Conservation (phyloP, 139 green algal genomes). For the Nannochloris sp. region DNA sequence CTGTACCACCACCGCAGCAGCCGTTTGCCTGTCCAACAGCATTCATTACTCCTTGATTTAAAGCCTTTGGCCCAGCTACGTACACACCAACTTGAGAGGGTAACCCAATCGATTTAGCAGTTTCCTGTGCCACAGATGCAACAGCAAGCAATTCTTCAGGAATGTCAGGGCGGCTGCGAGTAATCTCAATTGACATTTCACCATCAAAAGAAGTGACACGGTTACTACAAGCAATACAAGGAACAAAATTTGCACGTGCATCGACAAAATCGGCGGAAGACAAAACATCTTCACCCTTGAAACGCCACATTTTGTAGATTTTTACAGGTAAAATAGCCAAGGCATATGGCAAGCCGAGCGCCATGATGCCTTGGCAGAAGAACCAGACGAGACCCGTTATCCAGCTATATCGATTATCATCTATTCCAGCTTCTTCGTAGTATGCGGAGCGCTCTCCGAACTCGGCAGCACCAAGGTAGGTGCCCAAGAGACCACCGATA, state of each 20-base stretch:
- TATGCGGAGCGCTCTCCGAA: not conserved
- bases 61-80: not conserved
- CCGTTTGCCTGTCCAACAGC: not conserved
- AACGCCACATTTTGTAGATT: not conserved
- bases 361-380: conserved; percentile 7
- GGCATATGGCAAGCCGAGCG: not conserved
- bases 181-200: not conserved
- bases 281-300: not conserved
- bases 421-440: not conserved
- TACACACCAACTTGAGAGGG: not conserved
- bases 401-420: not conserved
- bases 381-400: conserved; percentile 5
- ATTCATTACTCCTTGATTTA: not conserved
- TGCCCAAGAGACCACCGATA: conserved; percentile 6
- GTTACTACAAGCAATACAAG: not conserved
- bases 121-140: not conserved
- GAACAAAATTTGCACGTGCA: not conserved
- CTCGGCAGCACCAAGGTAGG: conserved; percentile 3
- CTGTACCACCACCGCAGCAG: not conserved
- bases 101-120: not conserved
- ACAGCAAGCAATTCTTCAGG: not conserved
- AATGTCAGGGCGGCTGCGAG: not conserved
- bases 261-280: not conserved
- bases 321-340: conserved; percentile 2
- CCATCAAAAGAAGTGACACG: not conserved